Evolutionary conservation across 176 grass and related monocot species (phyloP).

Genomic region (Coix lacrymajobi): DNA sequence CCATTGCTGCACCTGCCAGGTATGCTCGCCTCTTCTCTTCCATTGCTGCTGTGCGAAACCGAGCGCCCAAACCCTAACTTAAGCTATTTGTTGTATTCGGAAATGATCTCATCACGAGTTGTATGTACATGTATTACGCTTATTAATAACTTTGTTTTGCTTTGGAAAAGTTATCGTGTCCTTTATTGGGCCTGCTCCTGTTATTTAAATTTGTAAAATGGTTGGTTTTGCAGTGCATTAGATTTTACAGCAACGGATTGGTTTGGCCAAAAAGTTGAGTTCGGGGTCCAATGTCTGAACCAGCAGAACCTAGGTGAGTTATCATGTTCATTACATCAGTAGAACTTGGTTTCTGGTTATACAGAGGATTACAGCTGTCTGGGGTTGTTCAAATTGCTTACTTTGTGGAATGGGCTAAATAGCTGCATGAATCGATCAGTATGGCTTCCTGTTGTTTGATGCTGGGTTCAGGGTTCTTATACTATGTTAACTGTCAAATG

Average conservation of each 20-base stretch:
- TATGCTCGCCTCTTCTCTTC: not conserved
- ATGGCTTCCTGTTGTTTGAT: not conserved
- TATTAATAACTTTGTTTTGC: not conserved
- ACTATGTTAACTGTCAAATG: not conserved
- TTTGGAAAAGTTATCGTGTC: not conserved
- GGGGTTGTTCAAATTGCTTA: not conserved
- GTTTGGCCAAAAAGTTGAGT: not conserved
- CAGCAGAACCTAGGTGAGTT: slow-evolving; percentile 23
- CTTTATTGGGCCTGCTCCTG: not conserved
- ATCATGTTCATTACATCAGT: not conserved
- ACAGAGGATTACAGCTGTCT: not conserved
- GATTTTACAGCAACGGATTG: not conserved
- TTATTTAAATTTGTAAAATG: not conserved
- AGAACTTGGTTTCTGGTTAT: not conserved
- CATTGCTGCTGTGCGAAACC: not conserved
- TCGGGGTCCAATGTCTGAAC: not conserved
- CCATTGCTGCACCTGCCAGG: not conserved
- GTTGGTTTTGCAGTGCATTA: not conserved
- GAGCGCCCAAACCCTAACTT: not conserved
- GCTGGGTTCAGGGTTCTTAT: not conserved
- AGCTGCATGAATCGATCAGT: not conserved
- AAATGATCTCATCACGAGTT: not conserved
- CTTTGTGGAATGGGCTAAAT: not conserved
- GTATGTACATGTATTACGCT: not conserved
- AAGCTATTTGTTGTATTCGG: not conserved